Evolutionary conservation across 441 rosid species (phyloP), one percentile per base, ranked within the genome.

Genomic region (Aquilaria agallochum): DNA sequence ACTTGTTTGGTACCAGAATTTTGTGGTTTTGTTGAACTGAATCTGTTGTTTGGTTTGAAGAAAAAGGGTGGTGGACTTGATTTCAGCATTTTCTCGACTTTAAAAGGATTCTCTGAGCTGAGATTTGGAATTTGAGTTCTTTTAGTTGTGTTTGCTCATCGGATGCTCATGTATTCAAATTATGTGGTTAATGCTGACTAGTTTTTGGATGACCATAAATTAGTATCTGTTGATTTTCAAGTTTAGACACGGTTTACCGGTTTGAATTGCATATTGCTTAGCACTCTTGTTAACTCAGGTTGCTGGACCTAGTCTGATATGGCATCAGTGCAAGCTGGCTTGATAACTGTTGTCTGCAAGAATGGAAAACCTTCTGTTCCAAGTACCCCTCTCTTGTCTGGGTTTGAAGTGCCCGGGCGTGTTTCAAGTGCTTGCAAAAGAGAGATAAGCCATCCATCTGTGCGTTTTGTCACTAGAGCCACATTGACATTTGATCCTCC

Each of bases 401-500:
- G 87, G 51, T 80, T 86, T 61, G 92, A 83, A 63, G 68, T 69
- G 11, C 65, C 65, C 55, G 78, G 79, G 11, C 82, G 71, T 54
- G 65, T 76, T 69, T 76, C 82, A 0, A 68, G 65, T 56, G 70
- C 72, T 5, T 71, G 53, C 50, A 82, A 72, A 67, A 85, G 72
- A 59, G 91, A 78, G 20, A 46, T 64, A 14, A 62, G 54, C 3
- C 60, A 75, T 47, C 46, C 61, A 58, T 53, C 50, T 40, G 14
- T 56, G 66, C 52, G 51, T 40, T 71, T 60, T 7, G 78, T 44
- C 30, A 71, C 86, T 56, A 82, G 74, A 75, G 93, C 96, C 51
- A 74, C 96, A 31, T 68, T 89, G 59, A 89, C 95, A 2, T 84
- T 89, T 76, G 98, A 92, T 78, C 86, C 97, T 55, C 77, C 83